Percentiles rank a stretch among this genome's conserved stretches.
phyloP scores from a whole-genome alignment of 2,329 filamentous ascomycete genomes.

The Fusarium neocosmosporiellum region DNA sequence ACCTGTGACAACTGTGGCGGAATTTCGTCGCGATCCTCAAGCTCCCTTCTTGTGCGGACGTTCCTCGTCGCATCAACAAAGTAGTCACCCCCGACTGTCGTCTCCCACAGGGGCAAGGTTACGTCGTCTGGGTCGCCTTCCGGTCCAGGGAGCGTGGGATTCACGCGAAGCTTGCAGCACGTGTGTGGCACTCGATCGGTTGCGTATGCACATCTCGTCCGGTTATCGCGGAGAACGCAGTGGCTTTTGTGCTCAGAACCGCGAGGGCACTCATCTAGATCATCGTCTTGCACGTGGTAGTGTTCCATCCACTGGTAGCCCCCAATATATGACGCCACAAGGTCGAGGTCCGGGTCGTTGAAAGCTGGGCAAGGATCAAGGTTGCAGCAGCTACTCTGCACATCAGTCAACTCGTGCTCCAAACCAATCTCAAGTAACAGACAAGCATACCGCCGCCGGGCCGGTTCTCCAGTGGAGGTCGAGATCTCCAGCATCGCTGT shows the following conservation, averaged over 20 bases:
- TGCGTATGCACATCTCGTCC: slow-evolving; percentile 30
- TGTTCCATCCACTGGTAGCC: slow-evolving; percentile 25
- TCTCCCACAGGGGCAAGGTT: slow-evolving; percentile 25
- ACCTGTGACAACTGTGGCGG: slow-evolving; percentile 7
- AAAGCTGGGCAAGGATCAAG: slow-evolving; percentile 22
- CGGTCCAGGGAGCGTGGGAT: slow-evolving; percentile 22
- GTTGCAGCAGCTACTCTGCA: slow-evolving; percentile 25
- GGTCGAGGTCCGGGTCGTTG: slow-evolving; percentile 22
- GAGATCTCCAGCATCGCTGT: slow-evolving; percentile 19
- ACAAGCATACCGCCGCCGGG: slow-evolving; percentile 4
- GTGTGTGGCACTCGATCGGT: slow-evolving; percentile 25
- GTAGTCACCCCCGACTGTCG: slow-evolving; percentile 7
- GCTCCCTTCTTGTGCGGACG: slow-evolving; percentile 12
- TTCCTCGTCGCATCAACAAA: slow-evolving; percentile 22
- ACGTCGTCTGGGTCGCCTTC: slow-evolving; percentile 12
- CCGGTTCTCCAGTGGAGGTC: slow-evolving; percentile 16
- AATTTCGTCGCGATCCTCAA: slow-evolving; percentile 22
- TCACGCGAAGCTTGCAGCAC: slow-evolving; percentile 30
- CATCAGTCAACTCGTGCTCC: neutral
- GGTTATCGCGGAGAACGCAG: slow-evolving; percentile 28
- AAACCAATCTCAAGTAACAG: neutral
- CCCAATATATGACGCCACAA: slow-evolving; percentile 26
- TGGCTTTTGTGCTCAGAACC: slow-evolving; percentile 24
- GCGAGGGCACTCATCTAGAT: slow-evolving; percentile 27
- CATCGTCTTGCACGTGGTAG: slow-evolving; percentile 32